Conservation (phyloP, 2,329 filamentous ascomycete species). For the Verticillium tricorpus region DNA sequence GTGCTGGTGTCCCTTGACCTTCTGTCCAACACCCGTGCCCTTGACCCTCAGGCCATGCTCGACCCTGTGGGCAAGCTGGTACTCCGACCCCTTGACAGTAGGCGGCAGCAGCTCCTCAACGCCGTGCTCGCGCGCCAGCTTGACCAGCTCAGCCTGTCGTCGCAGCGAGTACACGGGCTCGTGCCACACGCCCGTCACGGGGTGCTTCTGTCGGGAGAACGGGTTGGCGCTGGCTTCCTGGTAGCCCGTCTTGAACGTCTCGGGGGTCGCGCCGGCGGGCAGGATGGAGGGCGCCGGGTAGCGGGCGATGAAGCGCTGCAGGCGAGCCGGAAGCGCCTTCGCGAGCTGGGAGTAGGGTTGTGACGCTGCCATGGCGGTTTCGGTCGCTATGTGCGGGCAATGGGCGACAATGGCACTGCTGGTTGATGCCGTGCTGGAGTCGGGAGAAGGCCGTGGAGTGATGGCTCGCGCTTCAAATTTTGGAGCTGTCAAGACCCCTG, state of each 20-base stretch:
- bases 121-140: constrained; percentile 72
- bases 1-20: constrained; percentile 92
- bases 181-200: constrained; percentile 75
- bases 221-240: constrained; percentile 65
- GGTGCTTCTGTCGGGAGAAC: constrained; percentile 76
- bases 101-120: constrained; percentile 77
- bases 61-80: constrained; percentile 64
- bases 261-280: constrained; percentile 34
- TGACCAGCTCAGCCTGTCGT: constrained; percentile 85
- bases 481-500: constrained; percentile 7
- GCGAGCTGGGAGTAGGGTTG: constrained; percentile 52
- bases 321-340: constrained; percentile 67
- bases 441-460: not conserved
- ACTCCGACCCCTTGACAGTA: constrained; percentile 70
- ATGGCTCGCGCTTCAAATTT: constrained; percentile 9
- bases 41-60: constrained; percentile 81
- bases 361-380: constrained; percentile 5
- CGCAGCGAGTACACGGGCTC: constrained; percentile 78
- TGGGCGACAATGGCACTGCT: not conserved
- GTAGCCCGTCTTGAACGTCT: constrained; percentile 42
- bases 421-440: not conserved
- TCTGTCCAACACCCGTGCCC: constrained; percentile 88
- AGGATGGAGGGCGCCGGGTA: constrained; percentile 72
- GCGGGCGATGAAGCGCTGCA: constrained; percentile 82
- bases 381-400: not conserved